Evolutionary conservation across 441 rosid genomes (phyloP), one percentile per base, ranked within the genome.

Genomic region (Jatropha multifida): DNA sequence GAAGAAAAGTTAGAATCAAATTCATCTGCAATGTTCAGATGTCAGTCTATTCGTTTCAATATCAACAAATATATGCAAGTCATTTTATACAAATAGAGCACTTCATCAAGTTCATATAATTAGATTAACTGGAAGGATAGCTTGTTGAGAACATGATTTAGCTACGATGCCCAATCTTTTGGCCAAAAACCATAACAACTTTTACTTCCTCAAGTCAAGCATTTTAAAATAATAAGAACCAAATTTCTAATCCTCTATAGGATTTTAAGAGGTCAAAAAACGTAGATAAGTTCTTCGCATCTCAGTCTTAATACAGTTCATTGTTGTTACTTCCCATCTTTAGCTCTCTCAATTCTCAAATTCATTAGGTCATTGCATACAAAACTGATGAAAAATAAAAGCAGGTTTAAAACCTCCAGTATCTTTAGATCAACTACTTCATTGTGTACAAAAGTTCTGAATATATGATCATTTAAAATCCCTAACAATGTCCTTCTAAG

Each of bases 41-140:
- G 26, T 32, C 60, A 69, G 32, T 32, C 32, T 69, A 52, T 69
- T 7, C 27, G 40, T 68, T 54, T 68, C 59, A 68, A 14, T 20
- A 9, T 27, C 13, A 49, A 51, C 7, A n/a, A 27, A 56, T n/a
- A 1, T 10, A 40, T 48, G 23, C 42, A 23, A 8, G 15, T 32
- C 14, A 27, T 10, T 68, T 27, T 26, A 1, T 7, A 68, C 17
- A 15, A 3, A 26, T 3, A 13, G 60, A 68, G 54, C n/a, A 23
- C 15, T 54, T 54, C 23, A 32, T 65, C 7, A 51, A 54, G 13
- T 37, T 69, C 48, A 54, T 17, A 37, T 2, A 18, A 54, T 52
- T 54, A 51, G 60, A 41, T 42, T n/a, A 20, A 69, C 32, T 17
- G 17, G 32, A 17, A 54, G 38, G 27, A 1, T 13, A 14, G 65